Conservation (phyloP, 441 rosid species). For the Raphanus hybrid region DNA sequence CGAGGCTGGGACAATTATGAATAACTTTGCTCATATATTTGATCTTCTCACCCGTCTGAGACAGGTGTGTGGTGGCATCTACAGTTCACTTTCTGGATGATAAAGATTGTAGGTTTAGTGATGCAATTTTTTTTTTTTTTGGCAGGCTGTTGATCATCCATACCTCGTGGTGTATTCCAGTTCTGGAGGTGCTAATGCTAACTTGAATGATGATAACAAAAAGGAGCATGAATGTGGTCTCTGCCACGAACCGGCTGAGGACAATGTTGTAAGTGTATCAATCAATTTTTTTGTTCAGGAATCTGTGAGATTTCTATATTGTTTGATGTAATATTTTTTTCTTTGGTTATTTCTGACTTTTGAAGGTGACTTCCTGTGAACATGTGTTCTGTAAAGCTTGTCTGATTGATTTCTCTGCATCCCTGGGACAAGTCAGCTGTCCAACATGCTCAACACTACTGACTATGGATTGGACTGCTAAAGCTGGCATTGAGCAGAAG, state of each 20-base stretch:
- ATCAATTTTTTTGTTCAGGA: neutral
- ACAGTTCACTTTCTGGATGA: slow-evolving; percentile 11
- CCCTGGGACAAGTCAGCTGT: slow-evolving; percentile 72
- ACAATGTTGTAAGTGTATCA: slow-evolving; percentile 67
- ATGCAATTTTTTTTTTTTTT: slow-evolving; percentile 33
- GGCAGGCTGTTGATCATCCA: slow-evolving; percentile 98
- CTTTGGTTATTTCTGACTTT: slow-evolving; percentile 3
- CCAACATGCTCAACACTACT: slow-evolving; percentile 77
- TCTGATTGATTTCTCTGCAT: slow-evolving; percentile 70
- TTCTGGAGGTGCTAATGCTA: slow-evolving; percentile 56
- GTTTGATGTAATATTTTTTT: slow-evolving; percentile 10
- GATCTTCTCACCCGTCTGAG: slow-evolving; percentile 96
- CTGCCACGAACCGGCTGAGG: slow-evolving; percentile 86
- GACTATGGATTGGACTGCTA: slow-evolving; percentile 78
- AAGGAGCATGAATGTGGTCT: slow-evolving; percentile 65
- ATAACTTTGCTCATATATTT: slow-evolving; percentile 93
- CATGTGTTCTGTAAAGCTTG: slow-evolving; percentile 93
- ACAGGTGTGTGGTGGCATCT: slow-evolving; percentile 57
- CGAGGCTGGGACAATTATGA: slow-evolving; percentile 84
- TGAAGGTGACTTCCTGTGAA: slow-evolving; percentile 82
- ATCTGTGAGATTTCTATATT: neutral
- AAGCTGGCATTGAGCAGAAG: slow-evolving; percentile 53
- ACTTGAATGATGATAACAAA: slow-evolving; percentile 40
- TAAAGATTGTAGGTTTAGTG: slow-evolving; percentile 20
- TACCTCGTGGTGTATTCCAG: slow-evolving; percentile 89